Evolutionary conservation across 768 basidiomycete species (phyloP).

Genomic region (Trichaptum fuscoviolaceum): DNA sequence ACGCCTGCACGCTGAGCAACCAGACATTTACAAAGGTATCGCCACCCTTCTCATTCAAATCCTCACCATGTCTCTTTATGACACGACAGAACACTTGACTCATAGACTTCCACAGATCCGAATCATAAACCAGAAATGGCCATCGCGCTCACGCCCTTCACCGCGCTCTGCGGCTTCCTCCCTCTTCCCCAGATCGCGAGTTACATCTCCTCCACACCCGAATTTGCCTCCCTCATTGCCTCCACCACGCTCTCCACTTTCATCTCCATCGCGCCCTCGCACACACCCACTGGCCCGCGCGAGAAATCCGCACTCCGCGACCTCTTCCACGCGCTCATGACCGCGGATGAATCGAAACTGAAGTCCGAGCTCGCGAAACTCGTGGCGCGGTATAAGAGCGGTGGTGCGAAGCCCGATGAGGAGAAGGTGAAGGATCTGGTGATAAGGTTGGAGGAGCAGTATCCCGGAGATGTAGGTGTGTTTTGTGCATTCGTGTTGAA

Average conservation of each 20-base stretch:
- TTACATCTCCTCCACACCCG: conserved; percentile 64
- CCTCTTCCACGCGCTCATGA: conserved; percentile 84
- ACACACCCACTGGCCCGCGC: conserved; percentile 36
- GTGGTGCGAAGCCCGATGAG: conserved; percentile 34
- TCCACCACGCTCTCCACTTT: conserved; percentile 47
- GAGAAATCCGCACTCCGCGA: conserved; percentile 63
- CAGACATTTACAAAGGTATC: conserved; percentile 87
- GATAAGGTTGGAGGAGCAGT: conserved; percentile 59
- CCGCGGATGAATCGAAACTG: conserved; percentile 50
- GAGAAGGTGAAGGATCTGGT: conserved; percentile 58
- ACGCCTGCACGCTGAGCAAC: conserved; percentile 57
- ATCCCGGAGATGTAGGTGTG: conserved; percentile 88
- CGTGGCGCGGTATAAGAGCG: conserved; percentile 54
- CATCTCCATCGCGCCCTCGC: conserved; percentile 36
- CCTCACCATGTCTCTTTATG: too few relatives aligned
- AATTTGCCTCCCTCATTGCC: conserved; percentile 71
- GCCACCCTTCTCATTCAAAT: conserved; percentile 13
- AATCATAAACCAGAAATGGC: conserved; percentile 99
- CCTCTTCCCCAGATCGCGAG: conserved; percentile 69
- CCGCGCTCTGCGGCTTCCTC: conserved; percentile 88
- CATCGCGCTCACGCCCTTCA: conserved; percentile 88
- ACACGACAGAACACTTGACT: neutral
- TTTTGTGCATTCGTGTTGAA: conserved; percentile 91
- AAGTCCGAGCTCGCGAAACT: conserved; percentile 51
- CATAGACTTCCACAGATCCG: conserved; percentile 48